Evolutionary conservation across 176 grass and related monocot species (phyloP).

Genomic region (Zea luxurians): DNA sequence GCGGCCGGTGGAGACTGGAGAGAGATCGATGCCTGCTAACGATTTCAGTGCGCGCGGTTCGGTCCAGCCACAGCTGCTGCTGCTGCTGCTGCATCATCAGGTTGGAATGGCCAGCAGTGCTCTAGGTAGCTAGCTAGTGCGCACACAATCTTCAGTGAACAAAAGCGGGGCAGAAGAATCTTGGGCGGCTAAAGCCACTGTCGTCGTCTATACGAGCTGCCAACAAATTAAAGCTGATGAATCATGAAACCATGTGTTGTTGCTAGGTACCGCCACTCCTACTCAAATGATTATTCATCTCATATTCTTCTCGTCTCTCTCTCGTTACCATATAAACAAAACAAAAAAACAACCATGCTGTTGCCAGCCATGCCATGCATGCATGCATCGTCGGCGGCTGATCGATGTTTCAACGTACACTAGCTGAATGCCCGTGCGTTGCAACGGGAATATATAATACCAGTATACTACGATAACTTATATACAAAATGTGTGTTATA

Average conservation of each 20-base stretch:
- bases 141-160: constrained; percentile 22
- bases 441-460: too few relatives aligned
- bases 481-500: too few relatives aligned
- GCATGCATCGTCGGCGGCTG: too few relatives aligned
- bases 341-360: too few relatives aligned
- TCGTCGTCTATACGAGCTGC: not conserved
- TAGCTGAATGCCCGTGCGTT: too few relatives aligned
- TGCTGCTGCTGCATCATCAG: not conserved
- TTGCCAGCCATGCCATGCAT: too few relatives aligned
- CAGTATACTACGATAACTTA: too few relatives aligned
- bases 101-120: not conserved
- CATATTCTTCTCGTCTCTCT: not conserved
- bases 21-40: not conserved
- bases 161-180: constrained; percentile 34
- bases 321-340: too few relatives aligned
- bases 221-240: not conserved
- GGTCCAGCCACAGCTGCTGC: not conserved
- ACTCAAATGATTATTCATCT: not conserved
- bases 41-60: constrained; percentile 11
- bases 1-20: too few relatives aligned
- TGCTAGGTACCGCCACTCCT: not conserved
- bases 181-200: constrained; percentile 32
- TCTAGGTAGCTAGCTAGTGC: not conserved
- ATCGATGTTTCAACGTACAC: too few relatives aligned
- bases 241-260: not conserved